Evolutionary conservation across 352 stramenopile genomes (phyloP).

Genomic region (Phytophthora chlamydospora): DNA sequence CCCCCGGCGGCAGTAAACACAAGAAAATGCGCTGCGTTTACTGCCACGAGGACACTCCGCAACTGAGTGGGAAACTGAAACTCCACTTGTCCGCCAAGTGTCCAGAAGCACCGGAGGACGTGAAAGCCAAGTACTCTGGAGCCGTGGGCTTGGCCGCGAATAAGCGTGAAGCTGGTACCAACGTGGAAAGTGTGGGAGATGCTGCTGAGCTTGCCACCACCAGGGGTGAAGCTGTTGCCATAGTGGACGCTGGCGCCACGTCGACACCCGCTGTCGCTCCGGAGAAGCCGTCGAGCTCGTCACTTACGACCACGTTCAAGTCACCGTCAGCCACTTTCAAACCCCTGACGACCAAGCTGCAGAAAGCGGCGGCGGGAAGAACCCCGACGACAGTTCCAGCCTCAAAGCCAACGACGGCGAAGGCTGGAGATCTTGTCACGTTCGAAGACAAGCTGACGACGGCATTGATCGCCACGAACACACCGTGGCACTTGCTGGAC

Average conservation of each 20-base stretch:
- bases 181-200: neutral
- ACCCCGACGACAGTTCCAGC: neutral
- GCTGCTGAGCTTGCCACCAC: no score
- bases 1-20: constrained; percentile 5
- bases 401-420: neutral
- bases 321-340: constrained; percentile 8
- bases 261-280: neutral
- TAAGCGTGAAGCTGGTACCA: neutral
- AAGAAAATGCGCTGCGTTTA: constrained; percentile 44
- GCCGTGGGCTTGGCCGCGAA: neutral
- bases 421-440: constrained; percentile 6
- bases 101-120: constrained; percentile 16
- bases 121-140: constrained; percentile 25
- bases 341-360: neutral
- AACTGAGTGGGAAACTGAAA: constrained; percentile 43
- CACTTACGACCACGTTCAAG: neutral
- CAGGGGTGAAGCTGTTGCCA: neutral
- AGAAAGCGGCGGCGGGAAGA: neutral
- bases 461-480: constrained; percentile 30
- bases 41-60: constrained; percentile 33
- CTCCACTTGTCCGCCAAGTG: constrained; percentile 32
- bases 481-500: constrained; percentile 38
- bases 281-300: neutral
- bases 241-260: constrained; percentile 1
- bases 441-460: constrained; percentile 44